Percentiles rank a stretch among this genome's conserved stretches.
phyloP scores from a whole-genome alignment of 805 yeast species.

The Lachancea nothofagi region DNA sequence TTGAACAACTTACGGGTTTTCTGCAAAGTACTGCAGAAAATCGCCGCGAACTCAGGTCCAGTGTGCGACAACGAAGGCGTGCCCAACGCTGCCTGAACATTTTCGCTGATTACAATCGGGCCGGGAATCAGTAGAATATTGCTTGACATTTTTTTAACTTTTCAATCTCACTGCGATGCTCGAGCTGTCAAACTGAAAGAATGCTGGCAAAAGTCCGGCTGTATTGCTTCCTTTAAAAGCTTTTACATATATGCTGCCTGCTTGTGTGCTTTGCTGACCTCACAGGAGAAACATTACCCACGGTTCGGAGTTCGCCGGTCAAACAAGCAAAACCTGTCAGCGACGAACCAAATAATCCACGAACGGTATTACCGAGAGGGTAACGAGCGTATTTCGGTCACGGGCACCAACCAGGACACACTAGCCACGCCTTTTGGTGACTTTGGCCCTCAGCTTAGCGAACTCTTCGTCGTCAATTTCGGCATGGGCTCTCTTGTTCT shows the following conservation, averaged over 20 bases:
- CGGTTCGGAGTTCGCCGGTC: too few relatives aligned
- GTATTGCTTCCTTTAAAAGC: too few relatives aligned
- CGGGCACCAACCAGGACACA: too few relatives aligned
- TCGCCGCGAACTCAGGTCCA: slow-evolving; percentile 70
- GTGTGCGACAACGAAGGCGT: slow-evolving; percentile 88
- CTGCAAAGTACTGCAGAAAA: slow-evolving; percentile 63
- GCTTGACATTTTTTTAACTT: slow-evolving; percentile 6
- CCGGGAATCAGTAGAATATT: slow-evolving; percentile 66
- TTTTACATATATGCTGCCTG: too few relatives aligned
- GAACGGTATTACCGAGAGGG: too few relatives aligned
- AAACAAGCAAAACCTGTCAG: too few relatives aligned
- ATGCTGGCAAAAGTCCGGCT: too few relatives aligned
- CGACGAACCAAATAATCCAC: too few relatives aligned
- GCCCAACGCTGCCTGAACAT: slow-evolving; percentile 72
- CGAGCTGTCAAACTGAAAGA: neutral
- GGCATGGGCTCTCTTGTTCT: slow-evolving; percentile 16
- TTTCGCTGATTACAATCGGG: slow-evolving; percentile 78
- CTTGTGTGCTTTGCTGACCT: too few relatives aligned
- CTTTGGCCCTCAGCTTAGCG: slow-evolving; percentile 38
- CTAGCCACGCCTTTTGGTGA: slow-evolving; percentile 28
- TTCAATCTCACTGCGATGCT: too few relatives aligned
- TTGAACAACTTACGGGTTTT: slow-evolving; percentile 71
- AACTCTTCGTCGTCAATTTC: slow-evolving; percentile 50
- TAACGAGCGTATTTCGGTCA: too few relatives aligned
- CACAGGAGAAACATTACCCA: too few relatives aligned